Evolutionary conservation across 2,329 filamentous ascomycete species (phyloP).

Genomic region (Aureobasidium vineae): DNA sequence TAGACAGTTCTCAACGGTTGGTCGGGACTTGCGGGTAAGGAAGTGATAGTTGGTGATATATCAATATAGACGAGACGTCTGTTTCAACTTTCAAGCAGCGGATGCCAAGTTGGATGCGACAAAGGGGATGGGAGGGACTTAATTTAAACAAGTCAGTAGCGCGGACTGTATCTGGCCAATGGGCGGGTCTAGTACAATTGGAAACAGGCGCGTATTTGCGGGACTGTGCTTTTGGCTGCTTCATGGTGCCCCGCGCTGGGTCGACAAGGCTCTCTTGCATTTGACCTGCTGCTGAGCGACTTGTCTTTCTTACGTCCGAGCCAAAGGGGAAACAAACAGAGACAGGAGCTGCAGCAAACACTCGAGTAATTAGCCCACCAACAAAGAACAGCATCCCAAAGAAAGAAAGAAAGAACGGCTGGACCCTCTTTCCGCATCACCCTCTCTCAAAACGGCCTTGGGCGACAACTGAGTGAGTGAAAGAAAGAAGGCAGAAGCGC

Average conservation of each 20-base stretch:
- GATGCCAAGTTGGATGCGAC: constrained; percentile 15
- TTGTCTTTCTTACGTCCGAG: constrained; percentile 8
- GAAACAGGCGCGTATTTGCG: constrained; percentile 24
- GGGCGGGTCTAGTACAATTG: constrained; percentile 13
- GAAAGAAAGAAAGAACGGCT: constrained; percentile 23
- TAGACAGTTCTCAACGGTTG: constrained; percentile 11
- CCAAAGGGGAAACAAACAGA: not conserved
- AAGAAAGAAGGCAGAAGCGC: constrained; percentile 3
- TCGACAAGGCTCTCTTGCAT: constrained; percentile 1
- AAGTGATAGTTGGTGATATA: not conserved
- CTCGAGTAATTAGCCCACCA: not conserved
- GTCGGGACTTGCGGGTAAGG: constrained; percentile 12
- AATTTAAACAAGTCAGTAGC: constrained; percentile 9
- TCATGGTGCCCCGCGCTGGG: constrained; percentile 16
- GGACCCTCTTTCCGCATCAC: constrained; percentile 20
- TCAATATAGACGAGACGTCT: constrained; percentile 21
- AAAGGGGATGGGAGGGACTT: constrained; percentile 3
- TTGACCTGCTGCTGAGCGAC: not conserved
- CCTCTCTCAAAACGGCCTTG: constrained; percentile 10
- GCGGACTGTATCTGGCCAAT: constrained; percentile 15
- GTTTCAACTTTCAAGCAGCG: constrained; percentile 18
- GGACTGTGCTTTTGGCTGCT: constrained; percentile 26
- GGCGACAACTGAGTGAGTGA: constrained; percentile 8
- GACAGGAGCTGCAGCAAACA: not conserved
- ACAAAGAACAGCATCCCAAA: not conserved